phyloP scores from a whole-genome alignment of 441 rosid species.

The Aleurites moluccanus region DNA sequence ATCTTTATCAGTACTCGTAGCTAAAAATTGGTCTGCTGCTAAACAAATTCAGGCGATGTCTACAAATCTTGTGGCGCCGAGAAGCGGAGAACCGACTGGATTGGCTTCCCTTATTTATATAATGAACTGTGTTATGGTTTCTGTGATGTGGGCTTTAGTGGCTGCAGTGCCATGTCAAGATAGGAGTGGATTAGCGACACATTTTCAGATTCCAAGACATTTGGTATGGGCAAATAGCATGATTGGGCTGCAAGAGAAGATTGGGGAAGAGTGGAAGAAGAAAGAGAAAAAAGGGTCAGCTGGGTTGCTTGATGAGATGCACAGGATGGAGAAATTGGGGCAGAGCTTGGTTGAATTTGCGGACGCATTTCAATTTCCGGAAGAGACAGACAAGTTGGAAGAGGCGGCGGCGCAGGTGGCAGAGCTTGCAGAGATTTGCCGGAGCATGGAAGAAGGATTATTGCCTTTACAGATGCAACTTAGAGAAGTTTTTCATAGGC shows the following conservation, averaged over 20 bases:
- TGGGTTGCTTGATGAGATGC: slow-evolving; percentile 76
- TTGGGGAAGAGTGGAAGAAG: slow-evolving; percentile 95
- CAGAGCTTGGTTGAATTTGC: slow-evolving; percentile 63
- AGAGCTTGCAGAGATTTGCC: slow-evolving; percentile 73
- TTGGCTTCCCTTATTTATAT: slow-evolving; percentile 61
- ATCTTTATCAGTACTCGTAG: slow-evolving; percentile 53
- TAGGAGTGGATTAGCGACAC: slow-evolving; percentile 61
- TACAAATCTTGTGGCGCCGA: slow-evolving; percentile 57
- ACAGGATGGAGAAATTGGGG: slow-evolving; percentile 73
- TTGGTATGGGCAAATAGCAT: slow-evolving; percentile 71
- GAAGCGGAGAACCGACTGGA: slow-evolving; percentile 65
- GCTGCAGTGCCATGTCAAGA: slow-evolving; percentile 97
- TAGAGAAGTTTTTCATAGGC: slow-evolving; percentile 86
- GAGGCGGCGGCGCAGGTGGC: slow-evolving; percentile 51
- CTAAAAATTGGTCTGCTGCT: slow-evolving; percentile 89
- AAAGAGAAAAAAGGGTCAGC: slow-evolving; percentile 87
- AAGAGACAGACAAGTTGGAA: slow-evolving; percentile 53
- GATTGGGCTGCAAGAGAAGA: slow-evolving; percentile 67
- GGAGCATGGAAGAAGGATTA: slow-evolving; percentile 81
- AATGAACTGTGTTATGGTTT: slow-evolving; percentile 62
- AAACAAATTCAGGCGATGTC: slow-evolving; percentile 87
- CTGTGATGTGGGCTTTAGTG: slow-evolving; percentile 77
- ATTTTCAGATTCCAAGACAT: slow-evolving; percentile 71
- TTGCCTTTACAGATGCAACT: slow-evolving; percentile 79
- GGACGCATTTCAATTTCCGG: slow-evolving; percentile 65